phyloP scores from a whole-genome alignment of 768 basidiomycete genomes.

The Dendrothele bispora region DNA sequence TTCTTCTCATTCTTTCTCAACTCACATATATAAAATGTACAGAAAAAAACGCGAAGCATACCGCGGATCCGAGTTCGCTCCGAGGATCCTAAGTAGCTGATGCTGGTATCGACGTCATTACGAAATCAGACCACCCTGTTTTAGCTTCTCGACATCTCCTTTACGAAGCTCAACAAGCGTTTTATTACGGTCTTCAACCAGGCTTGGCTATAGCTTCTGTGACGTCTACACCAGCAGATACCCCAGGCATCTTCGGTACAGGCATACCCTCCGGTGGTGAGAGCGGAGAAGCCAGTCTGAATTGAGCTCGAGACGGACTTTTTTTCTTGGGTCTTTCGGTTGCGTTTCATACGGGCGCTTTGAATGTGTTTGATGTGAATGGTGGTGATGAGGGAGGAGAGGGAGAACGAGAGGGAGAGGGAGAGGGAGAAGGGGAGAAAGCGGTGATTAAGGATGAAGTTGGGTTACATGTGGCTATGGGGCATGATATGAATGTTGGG shows the following conservation, averaged over 20 bases:
- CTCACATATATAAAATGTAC: no score
- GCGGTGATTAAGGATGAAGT: slow-evolving; percentile 60
- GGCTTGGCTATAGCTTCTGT: slow-evolving; percentile 74
- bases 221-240: slow-evolving; percentile 68
- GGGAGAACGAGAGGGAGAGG: no score
- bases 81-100: slow-evolving; percentile 67
- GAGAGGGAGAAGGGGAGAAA: no score
- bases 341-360: slow-evolving; percentile 57
- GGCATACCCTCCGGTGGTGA: no score
- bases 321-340: no score
- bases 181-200: slow-evolving; percentile 74
- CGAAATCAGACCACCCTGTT: slow-evolving; percentile 51
- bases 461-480: slow-evolving; percentile 62
- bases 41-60: slow-evolving; percentile 84
- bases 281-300: no score
- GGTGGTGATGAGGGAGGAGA: no score
- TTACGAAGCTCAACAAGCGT: slow-evolving; percentile 83
- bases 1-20: no score
- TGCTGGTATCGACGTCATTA: slow-evolving; percentile 38
- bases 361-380: no score
- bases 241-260: no score
- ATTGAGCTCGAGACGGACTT: slow-evolving; percentile 66
- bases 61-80: slow-evolving; percentile 77
- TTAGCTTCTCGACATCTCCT: slow-evolving; percentile 74
- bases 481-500: slow-evolving; percentile 43